Conservation (phyloP, 495 filamentous ascomycete genomes). For the Aspergillus leporis region DNA sequence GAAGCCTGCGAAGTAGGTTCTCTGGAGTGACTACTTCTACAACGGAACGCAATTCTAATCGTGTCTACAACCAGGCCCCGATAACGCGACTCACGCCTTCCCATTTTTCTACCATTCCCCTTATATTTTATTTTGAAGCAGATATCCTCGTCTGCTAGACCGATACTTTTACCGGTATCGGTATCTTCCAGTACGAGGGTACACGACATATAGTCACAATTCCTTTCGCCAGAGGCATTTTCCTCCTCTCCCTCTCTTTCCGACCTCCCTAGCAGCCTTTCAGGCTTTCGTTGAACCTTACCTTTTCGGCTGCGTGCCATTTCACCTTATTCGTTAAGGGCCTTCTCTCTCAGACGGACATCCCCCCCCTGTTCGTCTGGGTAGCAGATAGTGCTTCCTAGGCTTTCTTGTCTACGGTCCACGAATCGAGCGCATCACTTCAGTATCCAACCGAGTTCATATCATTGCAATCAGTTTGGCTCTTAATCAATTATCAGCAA, state of each 20-base stretch:
- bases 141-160: slow-evolving; percentile 84
- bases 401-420: slow-evolving; percentile 38
- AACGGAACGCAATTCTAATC: slow-evolving; percentile 4
- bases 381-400: slow-evolving; percentile 67
- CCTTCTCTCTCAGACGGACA: slow-evolving; percentile 93
- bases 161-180: slow-evolving; percentile 90
- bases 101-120: slow-evolving; percentile 20
- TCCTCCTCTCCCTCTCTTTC: slow-evolving; percentile 72
- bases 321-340: slow-evolving; percentile 63
- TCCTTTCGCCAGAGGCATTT: slow-evolving; percentile 79
- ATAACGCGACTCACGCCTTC: slow-evolving; percentile 65
- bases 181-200: slow-evolving; percentile 73
- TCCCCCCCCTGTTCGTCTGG: slow-evolving; percentile 84
- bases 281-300: slow-evolving; percentile 25
- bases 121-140: slow-evolving; percentile 44
- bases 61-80: slow-evolving; percentile 63
- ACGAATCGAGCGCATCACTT: slow-evolving; percentile 30
- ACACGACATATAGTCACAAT: slow-evolving; percentile 71
- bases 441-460: slow-evolving; percentile 12
- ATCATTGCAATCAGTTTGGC: slow-evolving; percentile 4
- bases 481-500: slow-evolving; percentile 35
- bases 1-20: slow-evolving; percentile 87
- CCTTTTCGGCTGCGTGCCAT: slow-evolving; percentile 59
- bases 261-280: slow-evolving; percentile 82
- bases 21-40: slow-evolving; percentile 8